Conservation (phyloP, 805 yeast genomes). For the Kregervanrija delftensis region DNA sequence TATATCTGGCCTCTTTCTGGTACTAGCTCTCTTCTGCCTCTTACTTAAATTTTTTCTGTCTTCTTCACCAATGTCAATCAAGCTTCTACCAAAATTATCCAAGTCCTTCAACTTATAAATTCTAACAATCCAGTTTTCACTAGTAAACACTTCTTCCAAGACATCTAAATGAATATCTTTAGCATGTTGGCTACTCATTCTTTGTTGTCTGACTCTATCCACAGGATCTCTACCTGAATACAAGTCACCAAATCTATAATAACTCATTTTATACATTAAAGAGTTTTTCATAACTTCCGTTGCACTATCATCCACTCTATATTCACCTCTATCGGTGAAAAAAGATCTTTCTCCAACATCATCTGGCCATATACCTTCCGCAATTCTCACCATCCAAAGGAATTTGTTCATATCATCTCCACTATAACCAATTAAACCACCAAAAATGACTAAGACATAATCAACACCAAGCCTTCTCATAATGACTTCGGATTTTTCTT, state of each 20-base stretch:
- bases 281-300: slow-evolving; percentile 82
- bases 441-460: slow-evolving; percentile 87
- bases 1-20: slow-evolving; percentile 24
- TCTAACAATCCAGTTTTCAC: slow-evolving; percentile 96
- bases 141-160: slow-evolving; percentile 89
- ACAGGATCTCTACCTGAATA: slow-evolving; percentile 53
- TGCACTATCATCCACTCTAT: slow-evolving; percentile 77
- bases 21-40: slow-evolving; percentile 20
- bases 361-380: slow-evolving; percentile 99
- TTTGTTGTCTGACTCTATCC: slow-evolving; percentile 88
- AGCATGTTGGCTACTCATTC: slow-evolving; percentile 25
- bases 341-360: slow-evolving; percentile 80
- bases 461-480: slow-evolving; percentile 91
- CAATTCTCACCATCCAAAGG: slow-evolving; percentile 96
- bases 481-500: slow-evolving; percentile 82
- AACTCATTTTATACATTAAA: slow-evolving; percentile 91
- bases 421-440: slow-evolving; percentile 86
- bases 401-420: slow-evolving; percentile 97
- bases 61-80: slow-evolving; percentile 48
- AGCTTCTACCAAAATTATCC: slow-evolving; percentile 81
- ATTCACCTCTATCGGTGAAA: slow-evolving; percentile 83
- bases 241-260: slow-evolving; percentile 74
- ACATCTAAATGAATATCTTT: slow-evolving; percentile 54
- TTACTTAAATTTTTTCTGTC: slow-evolving; percentile 29
- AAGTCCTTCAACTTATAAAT: slow-evolving; percentile 84